Evolutionary conservation across 495 filamentous ascomycete genomes (phyloP), one percentile per base, ranked within the genome.

Genomic region (Penicillium waksmanii): DNA sequence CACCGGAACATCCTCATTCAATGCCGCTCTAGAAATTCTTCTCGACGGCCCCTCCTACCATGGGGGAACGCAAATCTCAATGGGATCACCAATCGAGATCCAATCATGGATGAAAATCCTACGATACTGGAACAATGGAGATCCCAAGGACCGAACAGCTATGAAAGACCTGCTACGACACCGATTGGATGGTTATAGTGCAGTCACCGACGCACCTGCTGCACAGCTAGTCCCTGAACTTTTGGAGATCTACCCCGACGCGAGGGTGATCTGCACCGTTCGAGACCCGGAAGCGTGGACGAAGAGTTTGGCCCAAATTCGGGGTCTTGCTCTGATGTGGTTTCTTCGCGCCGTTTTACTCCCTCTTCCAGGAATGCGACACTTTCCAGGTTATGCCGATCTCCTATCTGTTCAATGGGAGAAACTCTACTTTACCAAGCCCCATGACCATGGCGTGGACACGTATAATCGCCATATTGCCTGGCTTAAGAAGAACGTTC

Each of bases 1-100:
- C 44, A 82, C 79, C 4, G 80, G 78, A 27, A 81, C 79, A 3
- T 69, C 79, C 6, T 80, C 78, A 23, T 78, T 80, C 67, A 73
- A 73, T 48, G 50, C 72, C 10, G 80, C 77, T 15, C 54, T 83
- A 15, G 63, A 63, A 46, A 75, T 74, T 40, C 68, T 83, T 23
- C 72, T 82, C 13, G 65, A 77, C 25, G 71, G 57, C n/a, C 62
- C 62, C 31, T 51, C 56, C 31, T 64, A 64, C 48, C 62, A 64
- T 34, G 59, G 57, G 36, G 62, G 62, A n/a, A 61, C 62, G 2
- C 62, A 64, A 54, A 61, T 60, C 23, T 61, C 62, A 31, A 51
- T 34, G n/a, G 62, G 62, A 11, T 48, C 53, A 48, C 57, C 62
- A 4, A 51, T 21, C 43, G 53, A 64, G 17, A 56, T 64, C 18